Conservation (phyloP, 352 stramenopile species). For the Pythium phragmiticola region DNA sequence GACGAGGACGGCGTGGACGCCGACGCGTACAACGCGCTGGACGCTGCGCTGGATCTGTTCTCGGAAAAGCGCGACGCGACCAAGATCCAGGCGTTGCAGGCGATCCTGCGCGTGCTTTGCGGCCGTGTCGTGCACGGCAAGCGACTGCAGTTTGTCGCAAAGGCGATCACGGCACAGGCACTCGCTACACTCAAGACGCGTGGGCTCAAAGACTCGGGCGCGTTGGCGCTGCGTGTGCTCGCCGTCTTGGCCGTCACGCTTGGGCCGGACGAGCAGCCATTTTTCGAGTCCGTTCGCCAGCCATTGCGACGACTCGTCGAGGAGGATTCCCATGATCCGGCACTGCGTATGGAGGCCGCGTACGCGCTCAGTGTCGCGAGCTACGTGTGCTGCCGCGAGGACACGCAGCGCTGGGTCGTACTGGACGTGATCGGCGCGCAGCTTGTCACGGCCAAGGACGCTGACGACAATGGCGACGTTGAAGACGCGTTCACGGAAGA, state of each 20-base stretch:
- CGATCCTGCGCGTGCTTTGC: constrained; percentile 49
- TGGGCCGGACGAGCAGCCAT: constrained; percentile 49
- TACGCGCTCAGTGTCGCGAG: constrained; percentile 60
- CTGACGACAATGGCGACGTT: constrained; percentile 42
- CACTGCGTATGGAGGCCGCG: constrained; percentile 45
- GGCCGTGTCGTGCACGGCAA: constrained; percentile 37
- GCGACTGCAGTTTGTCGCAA: constrained; percentile 37
- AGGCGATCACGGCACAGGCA: constrained; percentile 38
- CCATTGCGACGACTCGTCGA: constrained; percentile 47
- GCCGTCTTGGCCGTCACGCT: constrained; percentile 55
- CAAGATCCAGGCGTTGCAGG: constrained; percentile 54
- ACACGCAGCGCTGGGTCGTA: constrained; percentile 60
- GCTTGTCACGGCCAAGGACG: constrained; percentile 43
- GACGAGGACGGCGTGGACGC: constrained; percentile 23
- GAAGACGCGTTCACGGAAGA: constrained; percentile 45
- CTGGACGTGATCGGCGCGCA: constrained; percentile 50
- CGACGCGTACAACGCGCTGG: constrained; percentile 40
- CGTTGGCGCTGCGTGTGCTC: constrained; percentile 46
- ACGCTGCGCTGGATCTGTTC: constrained; percentile 54
- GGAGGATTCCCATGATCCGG: constrained; percentile 36
- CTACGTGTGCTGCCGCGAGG: constrained; percentile 57
- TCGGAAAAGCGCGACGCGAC: constrained; percentile 62
- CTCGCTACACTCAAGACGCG: constrained; percentile 61
- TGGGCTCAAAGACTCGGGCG: constrained; percentile 42
- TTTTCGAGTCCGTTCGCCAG: constrained; percentile 44